Evolutionary conservation across 2,329 filamentous ascomycete species (phyloP).

Genomic region (Ceratocystis albifundus): DNA sequence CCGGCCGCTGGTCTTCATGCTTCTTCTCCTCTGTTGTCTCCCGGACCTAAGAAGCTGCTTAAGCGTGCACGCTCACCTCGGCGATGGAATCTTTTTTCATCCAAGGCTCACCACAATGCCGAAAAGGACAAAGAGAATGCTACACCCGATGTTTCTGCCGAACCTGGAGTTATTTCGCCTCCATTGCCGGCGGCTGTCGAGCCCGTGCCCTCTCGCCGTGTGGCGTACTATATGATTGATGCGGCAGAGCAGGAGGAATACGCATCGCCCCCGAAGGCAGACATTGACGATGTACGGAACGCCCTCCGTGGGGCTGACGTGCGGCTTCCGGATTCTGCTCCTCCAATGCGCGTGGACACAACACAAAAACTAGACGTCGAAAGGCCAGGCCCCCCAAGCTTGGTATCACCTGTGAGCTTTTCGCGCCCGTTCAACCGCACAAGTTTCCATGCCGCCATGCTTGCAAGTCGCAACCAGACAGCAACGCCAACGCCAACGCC

Average conservation of each 20-base stretch:
- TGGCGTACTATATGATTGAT: constrained; percentile 52
- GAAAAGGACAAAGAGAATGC: constrained; percentile 25
- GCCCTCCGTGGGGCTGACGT: constrained; percentile 14
- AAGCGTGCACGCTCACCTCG: constrained; percentile 46
- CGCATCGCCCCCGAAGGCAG: constrained; percentile 2
- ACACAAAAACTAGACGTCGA: neutral
- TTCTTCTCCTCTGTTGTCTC: neutral
- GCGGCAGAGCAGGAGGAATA: constrained; percentile 43
- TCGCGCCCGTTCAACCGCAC: constrained; percentile 64
- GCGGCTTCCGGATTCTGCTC: constrained; percentile 38
- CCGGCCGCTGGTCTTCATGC: neutral
- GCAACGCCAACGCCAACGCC: constrained; percentile 23
- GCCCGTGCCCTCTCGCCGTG: constrained; percentile 37
- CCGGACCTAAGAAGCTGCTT: constrained; percentile 41
- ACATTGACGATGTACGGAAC: constrained; percentile 15
- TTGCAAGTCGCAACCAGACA: constrained; percentile 21
- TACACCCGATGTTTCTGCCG: neutral
- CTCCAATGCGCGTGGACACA: neutral
- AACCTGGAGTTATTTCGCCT: constrained; percentile 28
- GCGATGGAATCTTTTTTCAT: constrained; percentile 51
- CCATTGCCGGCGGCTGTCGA: constrained; percentile 40
- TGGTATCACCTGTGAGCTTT: constrained; percentile 65
- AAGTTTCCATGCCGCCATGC: constrained; percentile 34
- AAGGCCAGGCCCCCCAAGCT: neutral
- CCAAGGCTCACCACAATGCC: constrained; percentile 38